phyloP scores from a whole-genome alignment of 257 asterid genomes.

The Leptodermis oblonga region DNA sequence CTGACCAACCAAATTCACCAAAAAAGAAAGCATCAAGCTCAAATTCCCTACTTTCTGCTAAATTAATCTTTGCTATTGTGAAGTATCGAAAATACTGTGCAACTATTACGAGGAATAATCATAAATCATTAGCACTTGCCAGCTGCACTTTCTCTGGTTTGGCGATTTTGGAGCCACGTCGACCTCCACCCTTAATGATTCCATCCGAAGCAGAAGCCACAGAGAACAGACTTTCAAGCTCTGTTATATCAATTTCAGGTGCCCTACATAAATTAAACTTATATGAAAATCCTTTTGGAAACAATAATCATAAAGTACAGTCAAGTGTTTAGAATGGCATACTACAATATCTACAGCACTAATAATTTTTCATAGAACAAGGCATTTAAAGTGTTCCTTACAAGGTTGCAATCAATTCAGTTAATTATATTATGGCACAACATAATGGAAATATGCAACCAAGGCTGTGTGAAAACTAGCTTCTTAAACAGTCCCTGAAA shows the following conservation, averaged over 20 bases:
- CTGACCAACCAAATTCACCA: neutral
- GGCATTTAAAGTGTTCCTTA: neutral
- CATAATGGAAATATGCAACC: neutral
- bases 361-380: neutral
- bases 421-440: neutral
- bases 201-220: conserved; percentile 88
- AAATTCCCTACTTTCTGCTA: neutral
- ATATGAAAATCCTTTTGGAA: neutral
- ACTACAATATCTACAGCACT: neutral
- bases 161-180: conserved; percentile 76
- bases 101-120: neutral
- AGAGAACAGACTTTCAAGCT: conserved; percentile 96
- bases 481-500: neutral
- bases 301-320: neutral
- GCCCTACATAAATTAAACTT: conserved; percentile 45
- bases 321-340: neutral
- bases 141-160: conserved; percentile 96
- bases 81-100: neutral
- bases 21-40: too few relatives aligned
- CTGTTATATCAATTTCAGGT: conserved; percentile 93
- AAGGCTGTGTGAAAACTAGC: neutral
- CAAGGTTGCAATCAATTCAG: neutral
- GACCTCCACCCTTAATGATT: conserved; percentile 59
- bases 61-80: neutral
- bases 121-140: conserved; percentile 44